Evolutionary conservation across 2,329 filamentous ascomycete genomes (phyloP).

Genomic region (Calonectria henricotiae): DNA sequence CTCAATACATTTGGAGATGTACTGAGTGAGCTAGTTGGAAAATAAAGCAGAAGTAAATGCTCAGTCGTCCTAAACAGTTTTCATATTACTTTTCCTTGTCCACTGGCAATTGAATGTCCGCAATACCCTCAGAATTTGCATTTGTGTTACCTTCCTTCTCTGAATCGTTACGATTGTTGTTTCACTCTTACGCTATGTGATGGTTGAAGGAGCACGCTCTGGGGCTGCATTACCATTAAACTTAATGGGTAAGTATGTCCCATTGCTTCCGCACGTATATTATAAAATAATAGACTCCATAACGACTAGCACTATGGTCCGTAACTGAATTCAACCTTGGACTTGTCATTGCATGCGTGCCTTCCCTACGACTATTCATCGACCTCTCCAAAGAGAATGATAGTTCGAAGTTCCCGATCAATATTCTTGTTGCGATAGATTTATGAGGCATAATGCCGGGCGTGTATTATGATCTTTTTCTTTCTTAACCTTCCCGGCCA

Average conservation of each 20-base stretch:
- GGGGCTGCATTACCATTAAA: neutral
- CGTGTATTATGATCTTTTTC: too few species aligned
- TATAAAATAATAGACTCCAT: neutral
- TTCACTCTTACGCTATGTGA: neutral
- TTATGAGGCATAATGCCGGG: neutral
- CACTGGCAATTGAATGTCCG: neutral
- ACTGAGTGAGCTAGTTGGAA: neutral
- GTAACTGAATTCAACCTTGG: constrained; percentile 40
- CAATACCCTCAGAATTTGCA: neutral
- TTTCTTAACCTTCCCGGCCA: too few species aligned
- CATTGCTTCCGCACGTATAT: neutral
- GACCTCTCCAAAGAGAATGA: neutral
- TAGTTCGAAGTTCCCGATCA: neutral
- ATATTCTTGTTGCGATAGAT: neutral
- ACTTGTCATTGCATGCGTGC: constrained; percentile 44
- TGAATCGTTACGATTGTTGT: neutral
- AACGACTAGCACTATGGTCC: constrained; percentile 42
- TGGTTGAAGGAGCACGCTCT: neutral
- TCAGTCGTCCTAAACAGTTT: neutral
- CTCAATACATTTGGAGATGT: neutral
- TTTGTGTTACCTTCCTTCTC: neutral
- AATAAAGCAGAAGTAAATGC: neutral
- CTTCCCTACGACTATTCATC: constrained; percentile 44
- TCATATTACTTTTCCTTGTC: neutral
- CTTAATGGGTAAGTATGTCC: neutral